Conservation (phyloP, 768 basidiomycete genomes). For the Leccinum uliginosum region DNA sequence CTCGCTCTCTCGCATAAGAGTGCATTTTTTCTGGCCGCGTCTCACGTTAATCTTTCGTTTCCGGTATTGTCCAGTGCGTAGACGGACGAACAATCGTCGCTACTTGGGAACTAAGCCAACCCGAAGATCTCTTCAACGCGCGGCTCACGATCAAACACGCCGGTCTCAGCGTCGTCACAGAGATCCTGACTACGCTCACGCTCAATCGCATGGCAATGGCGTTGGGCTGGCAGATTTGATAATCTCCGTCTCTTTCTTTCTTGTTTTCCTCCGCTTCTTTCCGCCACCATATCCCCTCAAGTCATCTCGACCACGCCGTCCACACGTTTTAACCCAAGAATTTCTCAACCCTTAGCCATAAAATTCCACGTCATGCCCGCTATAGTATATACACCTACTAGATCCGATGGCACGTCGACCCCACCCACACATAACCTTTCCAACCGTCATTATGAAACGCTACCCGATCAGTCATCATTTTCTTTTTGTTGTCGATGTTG, state of each 20-base stretch:
- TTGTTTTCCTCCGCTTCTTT: not conserved
- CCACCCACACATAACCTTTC: not conserved
- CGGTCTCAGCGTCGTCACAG: conserved; percentile 63
- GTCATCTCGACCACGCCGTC: conserved; percentile 1
- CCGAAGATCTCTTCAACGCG: conserved; percentile 55
- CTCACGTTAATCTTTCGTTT: conserved; percentile 2
- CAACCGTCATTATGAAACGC: conserved; percentile 18
- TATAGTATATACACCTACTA: not conserved
- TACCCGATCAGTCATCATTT: not conserved
- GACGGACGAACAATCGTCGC: conserved; percentile 62
- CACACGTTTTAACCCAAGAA: not conserved
- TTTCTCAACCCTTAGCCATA: conserved; percentile 6
- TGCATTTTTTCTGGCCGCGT: not conserved
- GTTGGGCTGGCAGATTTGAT: conserved; percentile 45
- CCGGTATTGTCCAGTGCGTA: conserved; percentile 46
- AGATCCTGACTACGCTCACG: conserved; percentile 70
- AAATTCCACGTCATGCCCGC: not conserved
- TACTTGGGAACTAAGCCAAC: conserved; percentile 60
- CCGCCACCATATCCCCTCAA: not conserved
- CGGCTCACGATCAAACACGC: conserved; percentile 54
- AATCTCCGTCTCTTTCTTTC: not conserved
- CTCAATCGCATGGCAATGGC: conserved; percentile 68
- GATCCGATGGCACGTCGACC: conserved; percentile 5
- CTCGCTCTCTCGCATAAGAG: not conserved
- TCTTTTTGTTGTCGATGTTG: not conserved